These are phyloP conservation scores for Elsinoe necatrix DNA, from an alignment of 2,329 filamentous ascomycete genomes.

Conservation along the genomic window DNA sequence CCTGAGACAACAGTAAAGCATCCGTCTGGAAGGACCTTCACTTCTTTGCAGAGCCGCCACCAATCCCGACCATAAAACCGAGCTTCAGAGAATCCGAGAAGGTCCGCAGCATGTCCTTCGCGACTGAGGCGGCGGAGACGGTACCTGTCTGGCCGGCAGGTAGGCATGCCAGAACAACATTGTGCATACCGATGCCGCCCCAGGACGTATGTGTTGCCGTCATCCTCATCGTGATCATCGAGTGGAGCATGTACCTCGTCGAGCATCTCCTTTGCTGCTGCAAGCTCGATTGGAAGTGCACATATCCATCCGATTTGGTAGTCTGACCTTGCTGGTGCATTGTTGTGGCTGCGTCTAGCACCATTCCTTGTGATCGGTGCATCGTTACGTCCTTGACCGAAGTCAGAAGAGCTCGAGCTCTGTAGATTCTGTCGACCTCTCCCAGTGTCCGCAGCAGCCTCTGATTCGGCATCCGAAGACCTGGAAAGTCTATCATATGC, in stretches of 20 bases:
- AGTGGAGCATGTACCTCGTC: constrained; percentile 18
- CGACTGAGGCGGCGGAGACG: constrained; percentile 18
- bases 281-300: constrained; percentile 20
- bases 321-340: background rate
- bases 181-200: constrained; percentile 16
- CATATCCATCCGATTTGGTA: constrained; percentile 22
- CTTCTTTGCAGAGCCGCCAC: too few relatives aligned
- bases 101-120: constrained; percentile 17
- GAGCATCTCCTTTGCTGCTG: constrained; percentile 18
- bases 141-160: constrained; percentile 17
- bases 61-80: constrained; percentile 23
- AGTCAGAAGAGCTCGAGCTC: too few relatives aligned
- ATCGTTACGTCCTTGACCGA: too few relatives aligned
- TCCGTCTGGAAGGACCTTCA: too few relatives aligned
- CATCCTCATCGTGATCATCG: background rate
- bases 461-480: too few relatives aligned
- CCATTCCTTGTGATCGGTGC: background rate
- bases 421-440: too few relatives aligned
- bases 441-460: too few relatives aligned
- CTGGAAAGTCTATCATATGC: too few relatives aligned
- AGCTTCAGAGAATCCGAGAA: constrained; percentile 18
- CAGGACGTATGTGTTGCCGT: constrained; percentile 16
- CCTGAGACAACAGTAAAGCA: too few relatives aligned
- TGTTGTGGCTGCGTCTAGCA: background rate
- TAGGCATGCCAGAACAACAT: constrained; percentile 22